These are phyloP conservation scores for Erodium texanum DNA, from an alignment of 441 rosid genomes.

Conservation along the genomic window DNA sequence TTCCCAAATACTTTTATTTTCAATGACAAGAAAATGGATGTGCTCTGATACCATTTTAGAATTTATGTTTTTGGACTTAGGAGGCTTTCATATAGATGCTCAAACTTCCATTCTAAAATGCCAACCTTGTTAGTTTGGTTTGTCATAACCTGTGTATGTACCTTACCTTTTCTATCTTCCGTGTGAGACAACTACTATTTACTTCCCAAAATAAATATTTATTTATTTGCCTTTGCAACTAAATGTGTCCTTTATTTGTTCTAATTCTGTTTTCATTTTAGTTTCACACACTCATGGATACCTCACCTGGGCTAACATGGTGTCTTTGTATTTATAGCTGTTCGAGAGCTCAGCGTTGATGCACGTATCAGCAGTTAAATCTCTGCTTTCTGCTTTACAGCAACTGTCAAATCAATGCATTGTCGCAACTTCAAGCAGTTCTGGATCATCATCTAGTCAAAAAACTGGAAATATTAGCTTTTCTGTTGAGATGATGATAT, in stretches of 20 bases:
- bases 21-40: not conserved
- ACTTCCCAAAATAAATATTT: not conserved
- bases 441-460: slow-evolving; percentile 69
- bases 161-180: not conserved
- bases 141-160: not conserved
- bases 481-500: slow-evolving; percentile 94
- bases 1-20: not conserved
- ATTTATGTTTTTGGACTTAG: not conserved
- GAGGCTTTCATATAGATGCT: not conserved
- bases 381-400: slow-evolving; percentile 84
- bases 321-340: slow-evolving; percentile 43
- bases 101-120: not conserved
- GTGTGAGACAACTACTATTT: not conserved
- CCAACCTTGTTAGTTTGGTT: not conserved
- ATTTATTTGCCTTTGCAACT: not conserved
- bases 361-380: slow-evolving; percentile 91
- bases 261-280: not conserved
- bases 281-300: slow-evolving; percentile 18
- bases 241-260: not conserved
- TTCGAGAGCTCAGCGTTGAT: slow-evolving; percentile 98
- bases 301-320: slow-evolving; percentile 32
- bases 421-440: slow-evolving; percentile 58
- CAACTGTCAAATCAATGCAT: slow-evolving; percentile 86
- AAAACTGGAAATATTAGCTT: slow-evolving; percentile 77
- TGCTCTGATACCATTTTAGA: not conserved